A percentile compares a stretch with the other conserved stretches of the same genome.
These are phyloP conservation scores for Spiraea crenata DNA, from an alignment of 331 rosid species.

Conservation along the genomic window DNA sequence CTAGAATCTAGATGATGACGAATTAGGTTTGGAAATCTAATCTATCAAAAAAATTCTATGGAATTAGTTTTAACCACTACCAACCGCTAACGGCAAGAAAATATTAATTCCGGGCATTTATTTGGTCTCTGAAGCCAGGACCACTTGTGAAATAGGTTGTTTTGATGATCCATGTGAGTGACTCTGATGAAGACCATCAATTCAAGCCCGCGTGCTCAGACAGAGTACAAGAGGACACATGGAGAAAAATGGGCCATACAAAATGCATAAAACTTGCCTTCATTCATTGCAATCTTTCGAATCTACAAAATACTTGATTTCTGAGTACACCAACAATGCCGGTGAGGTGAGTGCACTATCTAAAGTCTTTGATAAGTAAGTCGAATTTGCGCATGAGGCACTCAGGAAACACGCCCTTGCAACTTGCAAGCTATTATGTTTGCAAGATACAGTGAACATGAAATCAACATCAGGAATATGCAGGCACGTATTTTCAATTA, in stretches of 20 bases:
- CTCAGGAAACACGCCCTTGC: background rate
- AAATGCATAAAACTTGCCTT: background rate
- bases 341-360: no score
- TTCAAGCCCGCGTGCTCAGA: background rate
- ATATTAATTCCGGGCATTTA: background rate
- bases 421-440: background rate
- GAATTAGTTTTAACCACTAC: no score
- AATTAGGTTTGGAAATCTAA: no score
- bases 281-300: background rate
- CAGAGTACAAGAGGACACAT: background rate
- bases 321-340: no score
- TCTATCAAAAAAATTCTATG: no score
- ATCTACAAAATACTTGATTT: no score
- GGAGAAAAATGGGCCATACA: background rate
- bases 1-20: no score
- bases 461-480: background rate
- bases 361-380: background rate
- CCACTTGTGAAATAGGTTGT: background rate
- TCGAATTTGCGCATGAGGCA: background rate
- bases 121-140: background rate
- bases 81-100: no score
- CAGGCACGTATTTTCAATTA: conserved; percentile 1
- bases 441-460: background rate
- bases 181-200: background rate
- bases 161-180: background rate